Evolutionary conservation across 805 yeast species (phyloP).

Genomic region (Candida montana): DNA sequence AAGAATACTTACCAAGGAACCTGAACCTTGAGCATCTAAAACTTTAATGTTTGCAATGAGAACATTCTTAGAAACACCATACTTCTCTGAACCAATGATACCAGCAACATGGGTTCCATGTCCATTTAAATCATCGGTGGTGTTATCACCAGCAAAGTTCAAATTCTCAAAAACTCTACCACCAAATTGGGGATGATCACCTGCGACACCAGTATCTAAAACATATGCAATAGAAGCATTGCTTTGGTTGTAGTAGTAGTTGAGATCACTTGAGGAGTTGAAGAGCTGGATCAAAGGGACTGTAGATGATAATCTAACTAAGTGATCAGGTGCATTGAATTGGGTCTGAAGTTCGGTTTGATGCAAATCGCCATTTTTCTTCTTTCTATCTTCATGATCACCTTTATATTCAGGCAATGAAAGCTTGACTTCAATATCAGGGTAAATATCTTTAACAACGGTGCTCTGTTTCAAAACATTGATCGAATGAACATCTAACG

Average conservation of each 20-base stretch:
- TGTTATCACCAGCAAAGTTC: constrained; percentile 49
- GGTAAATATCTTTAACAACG: constrained; percentile 5
- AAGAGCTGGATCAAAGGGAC: constrained; percentile 24
- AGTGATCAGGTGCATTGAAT: constrained; percentile 54
- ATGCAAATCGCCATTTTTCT: constrained; percentile 4
- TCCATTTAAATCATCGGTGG: constrained; percentile 55
- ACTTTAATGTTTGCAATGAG: constrained; percentile 67
- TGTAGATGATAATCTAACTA: constrained; percentile 51
- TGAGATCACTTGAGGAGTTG: constrained; percentile 19
- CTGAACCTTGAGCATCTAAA: constrained; percentile 59
- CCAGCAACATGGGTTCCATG: constrained; percentile 97
- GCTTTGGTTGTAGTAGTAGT: constrained; percentile 41
- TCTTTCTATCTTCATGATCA: constrained; percentile 1
- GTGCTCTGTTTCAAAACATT: constrained; percentile 4
- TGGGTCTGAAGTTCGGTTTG: constrained; percentile 25
- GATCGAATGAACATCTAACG: constrained; percentile 3
- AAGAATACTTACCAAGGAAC: constrained; percentile 55
- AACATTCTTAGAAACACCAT: constrained; percentile 76
- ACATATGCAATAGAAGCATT: constrained; percentile 69
- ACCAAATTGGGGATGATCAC: constrained; percentile 53
- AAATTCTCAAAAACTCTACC: constrained; percentile 56
- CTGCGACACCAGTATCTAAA: constrained; percentile 73
- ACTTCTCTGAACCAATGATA: constrained; percentile 68
- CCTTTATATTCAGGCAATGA: constrained; percentile 19
- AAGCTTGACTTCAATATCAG: constrained; percentile 46